These are phyloP conservation scores for Periconia macrospinosa DNA, from an alignment of 2,329 filamentous ascomycete genomes.

Conservation along the genomic window DNA sequence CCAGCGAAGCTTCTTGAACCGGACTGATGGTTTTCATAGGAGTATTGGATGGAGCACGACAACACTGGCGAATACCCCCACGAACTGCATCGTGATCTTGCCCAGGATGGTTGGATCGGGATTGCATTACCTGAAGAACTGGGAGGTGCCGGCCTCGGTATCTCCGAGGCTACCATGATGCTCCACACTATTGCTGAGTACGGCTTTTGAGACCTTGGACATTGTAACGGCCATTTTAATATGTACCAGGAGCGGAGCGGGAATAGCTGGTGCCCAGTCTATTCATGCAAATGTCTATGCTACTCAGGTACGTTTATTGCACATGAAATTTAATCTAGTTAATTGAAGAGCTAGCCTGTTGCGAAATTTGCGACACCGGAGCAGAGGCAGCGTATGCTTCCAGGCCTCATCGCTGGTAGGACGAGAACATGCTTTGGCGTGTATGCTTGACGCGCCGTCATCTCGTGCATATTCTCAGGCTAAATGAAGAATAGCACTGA, in stretches of 20 bases:
- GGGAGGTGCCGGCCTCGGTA: conserved; percentile 73
- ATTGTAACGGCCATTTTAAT: neutral
- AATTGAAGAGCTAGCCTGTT: conserved; percentile 54
- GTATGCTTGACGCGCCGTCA: conserved; percentile 1
- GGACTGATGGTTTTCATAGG: conserved; percentile 45
- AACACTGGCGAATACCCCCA: conserved; percentile 70
- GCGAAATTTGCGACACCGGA: conserved; percentile 70
- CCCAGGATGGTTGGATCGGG: conserved; percentile 76
- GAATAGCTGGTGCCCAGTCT: conserved; percentile 68
- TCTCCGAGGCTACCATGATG: conserved; percentile 84
- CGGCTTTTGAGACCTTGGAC: neutral
- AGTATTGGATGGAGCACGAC: conserved; percentile 76
- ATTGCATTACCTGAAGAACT: conserved; percentile 75
- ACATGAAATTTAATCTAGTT: neutral
- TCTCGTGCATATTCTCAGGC: neutral
- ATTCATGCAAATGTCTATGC: conserved; percentile 69
- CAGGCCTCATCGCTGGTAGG: conserved; percentile 70
- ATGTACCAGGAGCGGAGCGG: conserved; percentile 60
- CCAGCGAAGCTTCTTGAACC: neutral
- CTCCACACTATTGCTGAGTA: conserved; percentile 69
- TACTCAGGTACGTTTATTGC: conserved; percentile 50
- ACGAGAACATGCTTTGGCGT: conserved; percentile 80
- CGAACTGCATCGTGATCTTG: conserved; percentile 74
- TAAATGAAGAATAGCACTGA: conserved; percentile 58
- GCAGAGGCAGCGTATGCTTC: conserved; percentile 66